Base-by-base conservation (phyloP, 2,329 filamentous ascomycete genomes). In the Fusarium guadeloupense region DNA sequence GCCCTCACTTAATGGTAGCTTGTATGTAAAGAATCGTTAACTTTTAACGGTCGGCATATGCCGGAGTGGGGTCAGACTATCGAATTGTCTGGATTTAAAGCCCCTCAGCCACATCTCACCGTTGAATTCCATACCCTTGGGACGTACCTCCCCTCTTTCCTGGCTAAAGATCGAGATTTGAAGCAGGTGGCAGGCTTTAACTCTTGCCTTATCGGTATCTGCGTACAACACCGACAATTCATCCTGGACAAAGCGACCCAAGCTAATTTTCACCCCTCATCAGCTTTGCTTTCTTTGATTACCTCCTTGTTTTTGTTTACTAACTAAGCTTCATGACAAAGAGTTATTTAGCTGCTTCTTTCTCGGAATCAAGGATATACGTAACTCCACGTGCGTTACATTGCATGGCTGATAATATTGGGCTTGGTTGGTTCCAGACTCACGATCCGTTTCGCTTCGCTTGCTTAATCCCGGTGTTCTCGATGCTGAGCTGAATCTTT, bases 21-120 rank as follows among this genome's bases (percentile, higher is more conserved):
- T 13, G 7, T 26, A 26, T 3, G 5, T 9, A 5, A 10, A 26
- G 25, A 26, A 26, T 26, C 25, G 7, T 26, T 26, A 9, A 45
- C 21, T 30, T 34, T 44, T 30, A 66, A 66, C 59, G 56, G 66
- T 49, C 60, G 63, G 66, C 34, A 64, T 56, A 54, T 65, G 51
- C 63, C 56, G 60, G 50, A 34, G 37, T 53, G 59, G 55, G 50
- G 59, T 25, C 50, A 43, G 26, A 25, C 20, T 20, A 37, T 50
- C 35, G 59, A 49, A 52, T 26, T 38, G 53, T 64, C 65, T 60
- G 46, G 65, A 68, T 57, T 47, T 45, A 37, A n/a, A 56, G 64
- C 57, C 60, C 26, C 51, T 54, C 55, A 59, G 60, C 56, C 59
- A 50, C 54, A 59, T 57, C 52, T 35, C n/a, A 47, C 50, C 51